Evolutionary conservation across 148 eudicot genomes (phyloP), one percentile per base, ranked within the genome.

Genomic region (Chenopodium formosanum): DNA sequence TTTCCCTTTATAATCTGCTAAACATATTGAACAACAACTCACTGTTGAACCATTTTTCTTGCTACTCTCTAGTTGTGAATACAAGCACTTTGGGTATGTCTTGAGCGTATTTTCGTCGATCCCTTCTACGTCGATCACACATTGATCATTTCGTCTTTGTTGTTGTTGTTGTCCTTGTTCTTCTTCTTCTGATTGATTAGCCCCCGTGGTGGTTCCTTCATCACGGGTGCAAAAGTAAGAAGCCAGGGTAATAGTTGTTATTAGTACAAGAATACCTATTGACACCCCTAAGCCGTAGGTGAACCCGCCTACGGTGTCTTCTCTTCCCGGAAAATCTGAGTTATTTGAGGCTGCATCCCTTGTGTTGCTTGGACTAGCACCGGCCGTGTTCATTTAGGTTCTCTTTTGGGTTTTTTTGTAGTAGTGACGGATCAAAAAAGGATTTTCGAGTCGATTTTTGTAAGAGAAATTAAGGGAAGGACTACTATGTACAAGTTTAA

Each of bases 261-360:
- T 93, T 60, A 95, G 89, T 70, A 95, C 81, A 32, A 93, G 91
- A 40, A 95, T 88, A 6, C 98, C 98, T n/a, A 92, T 80, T 1
- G 97, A 93, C 9, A 95, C 85, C 0, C 97, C 97, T 47, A 95
- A 87, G 32, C 97, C 98, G 71, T 95, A 95, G 27, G 91, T 88
- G 77, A 93, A 92, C 4, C 97, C 94, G 50, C 96, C 89, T 10
- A 86, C 81, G 81, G 83, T 74, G 13, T 82, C 56, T 27, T 53
- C 48, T 65, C 14, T 31, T 8, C 88, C 90, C 0, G 89, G 70
- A 66, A 91, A 82, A 48, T 93, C 81, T 19, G 31, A 12, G 2
- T 22, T 74, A 1, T 32, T 67, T 52, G 64, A 19, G 27, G n/a
- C 69, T 25, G 68, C 23, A 60, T 25, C 32, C 29, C 58, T 66